Conservation (phyloP, 768 basidiomycete species). For the Hygrophoropsis aurantiaca region DNA sequence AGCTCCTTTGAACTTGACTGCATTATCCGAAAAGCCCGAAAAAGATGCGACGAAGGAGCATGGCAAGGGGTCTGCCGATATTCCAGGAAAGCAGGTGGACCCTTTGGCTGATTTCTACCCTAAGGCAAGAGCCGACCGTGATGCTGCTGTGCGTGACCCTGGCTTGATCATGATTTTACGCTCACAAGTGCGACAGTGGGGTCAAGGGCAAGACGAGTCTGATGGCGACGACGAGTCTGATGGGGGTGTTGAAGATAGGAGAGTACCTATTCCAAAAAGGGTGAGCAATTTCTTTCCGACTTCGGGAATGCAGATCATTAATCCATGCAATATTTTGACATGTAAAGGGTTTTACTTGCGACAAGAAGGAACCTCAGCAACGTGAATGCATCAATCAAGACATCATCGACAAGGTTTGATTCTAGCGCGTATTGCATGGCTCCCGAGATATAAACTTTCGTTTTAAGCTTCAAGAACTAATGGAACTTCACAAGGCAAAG, state of each 20-base stretch:
- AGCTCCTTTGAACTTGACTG: slow-evolving; percentile 17
- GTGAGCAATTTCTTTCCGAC: slow-evolving; percentile 16
- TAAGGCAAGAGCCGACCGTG: slow-evolving; percentile 49
- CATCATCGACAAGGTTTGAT: slow-evolving; percentile 66
- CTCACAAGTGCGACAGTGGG: slow-evolving; percentile 35
- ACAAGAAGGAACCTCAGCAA: slow-evolving; percentile 41
- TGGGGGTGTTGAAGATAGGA: slow-evolving; percentile 9
- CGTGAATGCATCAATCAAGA: slow-evolving; percentile 61
- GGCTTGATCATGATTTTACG: background rate
- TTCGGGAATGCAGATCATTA: background rate
- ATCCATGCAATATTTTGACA: background rate
- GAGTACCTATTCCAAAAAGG: slow-evolving; percentile 25
- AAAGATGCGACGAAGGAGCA: background rate
- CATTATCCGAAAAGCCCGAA: too few species aligned
- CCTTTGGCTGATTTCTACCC: slow-evolving; percentile 68
- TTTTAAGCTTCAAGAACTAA: slow-evolving; percentile 63
- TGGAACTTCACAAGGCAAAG: slow-evolving; percentile 63
- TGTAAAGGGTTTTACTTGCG: slow-evolving; percentile 65
- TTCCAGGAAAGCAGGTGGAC: slow-evolving; percentile 35
- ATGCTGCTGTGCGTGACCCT: slow-evolving; percentile 37
- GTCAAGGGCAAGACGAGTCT: slow-evolving; percentile 33
- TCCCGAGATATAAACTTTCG: slow-evolving; percentile 1
- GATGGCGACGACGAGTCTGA: slow-evolving; percentile 32
- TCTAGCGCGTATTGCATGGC: background rate
- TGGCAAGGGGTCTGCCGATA: slow-evolving; percentile 16